Conservation (phyloP, 495 filamentous ascomycete species). For the Penicillium flavigenum region DNA sequence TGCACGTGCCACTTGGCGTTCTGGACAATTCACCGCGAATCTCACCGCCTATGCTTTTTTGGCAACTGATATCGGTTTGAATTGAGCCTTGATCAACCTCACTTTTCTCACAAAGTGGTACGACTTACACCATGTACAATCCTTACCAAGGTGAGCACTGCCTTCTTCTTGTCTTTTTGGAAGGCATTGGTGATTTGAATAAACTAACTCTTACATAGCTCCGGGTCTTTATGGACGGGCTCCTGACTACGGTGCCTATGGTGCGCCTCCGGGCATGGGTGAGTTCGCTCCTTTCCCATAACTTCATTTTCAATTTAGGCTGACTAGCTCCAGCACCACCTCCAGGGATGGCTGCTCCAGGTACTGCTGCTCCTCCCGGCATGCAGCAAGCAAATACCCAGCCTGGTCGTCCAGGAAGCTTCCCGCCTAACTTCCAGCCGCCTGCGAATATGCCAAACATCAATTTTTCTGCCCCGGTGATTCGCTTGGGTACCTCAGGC, state of each 20-base stretch:
- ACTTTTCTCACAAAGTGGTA: background rate
- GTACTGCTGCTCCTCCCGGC: conserved; percentile 74
- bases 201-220: conserved; percentile 31
- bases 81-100: conserved; percentile 8
- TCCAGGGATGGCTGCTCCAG: conserved; percentile 61
- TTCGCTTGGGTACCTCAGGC: conserved; percentile 76
- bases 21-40: background rate
- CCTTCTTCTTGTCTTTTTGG: conserved; percentile 5
- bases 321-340: conserved; percentile 35
- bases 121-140: conserved; percentile 63
- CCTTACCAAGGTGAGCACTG: conserved; percentile 68
- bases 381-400: conserved; percentile 70
- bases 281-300: conserved; percentile 35
- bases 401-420: conserved; percentile 70
- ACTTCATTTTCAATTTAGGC: conserved; percentile 16
- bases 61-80: conserved; percentile 3
- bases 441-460: conserved; percentile 94
- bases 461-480: conserved; percentile 96
- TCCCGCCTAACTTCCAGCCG: conserved; percentile 83
- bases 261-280: conserved; percentile 86
- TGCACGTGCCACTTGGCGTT: conserved; percentile 19
- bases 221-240: conserved; percentile 66
- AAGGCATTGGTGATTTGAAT: background rate
- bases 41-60: conserved; percentile 3
- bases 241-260: conserved; percentile 70